phyloP scores from a whole-genome alignment of 352 stramenopile species.

The Saprolegnia parasitica region DNA sequence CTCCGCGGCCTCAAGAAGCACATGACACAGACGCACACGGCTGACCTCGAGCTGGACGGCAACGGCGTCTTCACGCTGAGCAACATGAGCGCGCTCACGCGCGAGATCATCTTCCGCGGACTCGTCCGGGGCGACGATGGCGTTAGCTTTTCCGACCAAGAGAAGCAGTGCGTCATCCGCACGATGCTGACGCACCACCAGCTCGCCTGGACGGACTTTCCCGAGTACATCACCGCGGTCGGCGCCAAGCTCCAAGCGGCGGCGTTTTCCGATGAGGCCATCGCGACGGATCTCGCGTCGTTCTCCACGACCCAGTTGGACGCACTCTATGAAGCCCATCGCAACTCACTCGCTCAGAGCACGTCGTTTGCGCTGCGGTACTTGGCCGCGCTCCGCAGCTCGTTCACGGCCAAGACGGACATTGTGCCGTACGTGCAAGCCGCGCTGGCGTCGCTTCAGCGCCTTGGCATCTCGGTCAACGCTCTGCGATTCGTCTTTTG shows the following conservation, averaged over 20 bases:
- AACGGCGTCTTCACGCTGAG: not conserved
- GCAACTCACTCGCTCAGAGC: not conserved
- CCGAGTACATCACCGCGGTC: not conserved
- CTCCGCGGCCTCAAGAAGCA: not conserved
- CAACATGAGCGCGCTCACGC: slow-evolving; percentile 1
- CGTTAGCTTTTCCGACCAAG: not conserved
- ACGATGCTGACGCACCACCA: not conserved
- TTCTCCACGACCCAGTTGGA: slow-evolving; percentile 10
- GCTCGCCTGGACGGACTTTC: slow-evolving; percentile 23
- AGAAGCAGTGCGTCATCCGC: not conserved
- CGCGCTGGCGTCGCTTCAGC: not conserved
- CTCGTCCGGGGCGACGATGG: not conserved
- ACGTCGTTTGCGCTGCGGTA: slow-evolving; percentile 18
- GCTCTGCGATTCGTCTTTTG: slow-evolving; percentile 18
- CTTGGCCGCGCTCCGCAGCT: not conserved
- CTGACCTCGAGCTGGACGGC: not conserved
- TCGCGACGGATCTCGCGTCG: not conserved
- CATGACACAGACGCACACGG: not conserved
- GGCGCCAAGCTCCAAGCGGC: not conserved
- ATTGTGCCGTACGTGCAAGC: not conserved
- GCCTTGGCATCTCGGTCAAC: not conserved
- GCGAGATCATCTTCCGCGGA: slow-evolving; percentile 2
- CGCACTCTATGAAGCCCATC: not conserved
- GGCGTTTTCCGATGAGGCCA: not conserved
- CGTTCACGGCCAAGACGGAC: not conserved